Percentiles rank a stretch among this genome's conserved stretches.
phyloP scores from a whole-genome alignment of 306 rosid species.

The Vicia sativa region DNA sequence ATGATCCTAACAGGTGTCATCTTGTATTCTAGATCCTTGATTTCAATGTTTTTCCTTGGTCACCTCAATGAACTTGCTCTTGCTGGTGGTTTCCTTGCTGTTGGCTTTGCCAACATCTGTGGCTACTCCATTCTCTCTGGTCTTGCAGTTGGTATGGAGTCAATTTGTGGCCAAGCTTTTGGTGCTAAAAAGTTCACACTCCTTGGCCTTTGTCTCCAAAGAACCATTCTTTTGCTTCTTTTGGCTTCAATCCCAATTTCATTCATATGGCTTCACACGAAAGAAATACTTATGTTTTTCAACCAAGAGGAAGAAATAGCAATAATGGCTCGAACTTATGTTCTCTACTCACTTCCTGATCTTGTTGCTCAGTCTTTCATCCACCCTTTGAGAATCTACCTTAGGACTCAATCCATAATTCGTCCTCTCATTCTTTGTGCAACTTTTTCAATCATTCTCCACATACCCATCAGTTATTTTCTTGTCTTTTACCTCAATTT shows the following conservation, averaged over 20 bases:
- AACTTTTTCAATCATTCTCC: conserved; percentile 61
- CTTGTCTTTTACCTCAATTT: conserved; percentile 58
- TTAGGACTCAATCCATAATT: conserved; percentile 78
- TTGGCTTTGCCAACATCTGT: conserved; percentile 88
- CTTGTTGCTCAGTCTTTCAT: conserved; percentile 79
- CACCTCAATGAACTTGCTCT: conserved; percentile 74
- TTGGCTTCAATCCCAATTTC: conserved; percentile 75
- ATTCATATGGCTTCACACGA: conserved; percentile 76
- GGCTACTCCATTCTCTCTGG: conserved; percentile 94
- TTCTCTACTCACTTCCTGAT: conserved; percentile 84
- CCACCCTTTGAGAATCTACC: conserved; percentile 87
- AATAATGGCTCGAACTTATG: conserved; percentile 66
- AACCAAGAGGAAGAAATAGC: conserved; percentile 78
- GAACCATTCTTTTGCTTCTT: conserved; percentile 63
- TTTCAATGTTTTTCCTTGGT: conserved; percentile 91
- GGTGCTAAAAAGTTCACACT: conserved; percentile 69
- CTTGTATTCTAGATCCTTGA: conserved; percentile 80
- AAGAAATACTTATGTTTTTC: conserved; percentile 60
- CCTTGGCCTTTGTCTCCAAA: conserved; percentile 76
- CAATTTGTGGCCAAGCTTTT: conserved; percentile 87
- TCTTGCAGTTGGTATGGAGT: conserved; percentile 91
- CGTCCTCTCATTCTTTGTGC: conserved; percentile 86
- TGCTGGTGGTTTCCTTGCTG: conserved; percentile 86
- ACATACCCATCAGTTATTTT: conserved; percentile 73
- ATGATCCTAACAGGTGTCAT: conserved; percentile 82